These are phyloP conservation scores for Tolypocladium nubicola DNA, from an alignment of 2,329 filamentous ascomycete species.

Conservation along the genomic window DNA sequence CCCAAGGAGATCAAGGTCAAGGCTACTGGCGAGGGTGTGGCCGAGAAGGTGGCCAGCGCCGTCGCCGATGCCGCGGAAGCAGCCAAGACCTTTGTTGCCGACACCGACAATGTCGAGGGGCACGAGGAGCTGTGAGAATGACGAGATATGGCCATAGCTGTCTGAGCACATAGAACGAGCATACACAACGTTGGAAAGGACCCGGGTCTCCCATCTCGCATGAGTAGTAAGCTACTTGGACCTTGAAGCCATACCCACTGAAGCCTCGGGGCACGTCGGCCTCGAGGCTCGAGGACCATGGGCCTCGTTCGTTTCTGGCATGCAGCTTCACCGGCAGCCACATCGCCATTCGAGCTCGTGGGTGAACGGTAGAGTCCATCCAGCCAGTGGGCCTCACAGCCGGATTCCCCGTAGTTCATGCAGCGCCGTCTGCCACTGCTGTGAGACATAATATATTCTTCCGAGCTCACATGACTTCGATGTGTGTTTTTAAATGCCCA, in stretches of 20 bases:
- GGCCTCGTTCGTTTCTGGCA: not conserved
- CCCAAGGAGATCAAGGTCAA: constrained; percentile 24
- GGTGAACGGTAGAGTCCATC: no score
- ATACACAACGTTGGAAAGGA: not conserved
- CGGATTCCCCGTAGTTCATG: no score
- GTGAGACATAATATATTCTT: not conserved
- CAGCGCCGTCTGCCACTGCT: not conserved
- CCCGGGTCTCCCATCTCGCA: not conserved
- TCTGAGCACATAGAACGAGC: not conserved
- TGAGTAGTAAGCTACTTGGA: no score
- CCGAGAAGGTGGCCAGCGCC: constrained; percentile 11
- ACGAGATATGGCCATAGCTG: not conserved
- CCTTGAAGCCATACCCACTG: not conserved
- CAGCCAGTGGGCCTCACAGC: no score
- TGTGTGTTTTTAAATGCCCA: not conserved
- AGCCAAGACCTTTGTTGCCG: constrained; percentile 39
- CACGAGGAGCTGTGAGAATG: constrained; percentile 48
- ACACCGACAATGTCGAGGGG: constrained; percentile 44
- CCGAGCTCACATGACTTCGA: not conserved
- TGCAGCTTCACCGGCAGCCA: no score
- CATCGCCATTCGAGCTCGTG: no score
- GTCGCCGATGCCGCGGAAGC: constrained; percentile 16
- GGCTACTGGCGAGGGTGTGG: constrained; percentile 9
- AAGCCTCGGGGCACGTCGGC: not conserved
- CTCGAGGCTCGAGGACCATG: not conserved